Conservation (phyloP, 2,329 filamentous ascomycete genomes). For the Trichoderma asperellum region DNA sequence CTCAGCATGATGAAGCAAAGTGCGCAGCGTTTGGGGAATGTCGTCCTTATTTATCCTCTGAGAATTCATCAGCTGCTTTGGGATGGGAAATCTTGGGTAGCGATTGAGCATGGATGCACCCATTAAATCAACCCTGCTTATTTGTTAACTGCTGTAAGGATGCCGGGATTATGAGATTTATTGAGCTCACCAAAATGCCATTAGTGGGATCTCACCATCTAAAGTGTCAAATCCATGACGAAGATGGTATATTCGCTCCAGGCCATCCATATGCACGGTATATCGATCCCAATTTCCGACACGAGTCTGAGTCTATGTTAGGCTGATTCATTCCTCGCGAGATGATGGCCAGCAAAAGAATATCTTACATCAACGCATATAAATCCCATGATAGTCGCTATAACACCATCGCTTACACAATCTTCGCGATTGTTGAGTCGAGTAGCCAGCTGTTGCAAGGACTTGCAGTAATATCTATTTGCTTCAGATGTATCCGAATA, state of each 20-base stretch:
- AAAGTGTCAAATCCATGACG: constrained; percentile 5
- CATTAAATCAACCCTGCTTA: background rate
- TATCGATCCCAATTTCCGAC: constrained; percentile 6
- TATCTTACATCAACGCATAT: constrained; percentile 18
- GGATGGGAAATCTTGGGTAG: constrained; percentile 10
- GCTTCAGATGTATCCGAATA: background rate
- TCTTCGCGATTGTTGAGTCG: constrained; percentile 6
- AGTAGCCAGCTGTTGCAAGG: background rate
- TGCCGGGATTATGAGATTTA: too few species aligned
- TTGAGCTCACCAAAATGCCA: constrained; percentile 4
- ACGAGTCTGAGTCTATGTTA: background rate
- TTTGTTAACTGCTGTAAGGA: background rate
- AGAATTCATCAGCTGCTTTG: background rate
- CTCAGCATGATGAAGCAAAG: background rate
- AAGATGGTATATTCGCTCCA: constrained; percentile 10
- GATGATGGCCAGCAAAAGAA: fast-evolving
- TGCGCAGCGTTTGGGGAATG: background rate
- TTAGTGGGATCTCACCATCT: background rate
- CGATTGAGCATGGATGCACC: constrained; percentile 14
- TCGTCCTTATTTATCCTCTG: background rate
- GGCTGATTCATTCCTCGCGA: too few species aligned
- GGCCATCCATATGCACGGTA: constrained; percentile 12
- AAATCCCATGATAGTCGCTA: constrained; percentile 18
- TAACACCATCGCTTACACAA: background rate
- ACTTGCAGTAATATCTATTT: constrained; percentile 1